phyloP scores from a whole-genome alignment of 2,329 filamentous ascomycete genomes.

The Paradendryphiella salina region DNA sequence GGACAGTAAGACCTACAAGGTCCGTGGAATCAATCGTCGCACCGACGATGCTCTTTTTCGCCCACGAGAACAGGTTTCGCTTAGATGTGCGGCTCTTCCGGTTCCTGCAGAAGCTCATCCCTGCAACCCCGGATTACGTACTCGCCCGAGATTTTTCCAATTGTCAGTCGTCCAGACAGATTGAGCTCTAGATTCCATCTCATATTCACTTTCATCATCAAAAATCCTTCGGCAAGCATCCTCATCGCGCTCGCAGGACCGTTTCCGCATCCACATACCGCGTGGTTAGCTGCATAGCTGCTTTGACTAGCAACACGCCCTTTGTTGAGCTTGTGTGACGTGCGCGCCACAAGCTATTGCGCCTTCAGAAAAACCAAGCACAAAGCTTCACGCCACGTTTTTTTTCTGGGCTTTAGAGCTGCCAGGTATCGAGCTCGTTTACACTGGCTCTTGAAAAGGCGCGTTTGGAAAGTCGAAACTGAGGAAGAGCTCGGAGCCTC shows the following conservation, averaged over 20 bases:
- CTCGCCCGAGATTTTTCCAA: slow-evolving; percentile 22
- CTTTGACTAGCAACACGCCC: slow-evolving; percentile 3
- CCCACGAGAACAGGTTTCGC: slow-evolving; percentile 10
- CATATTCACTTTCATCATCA: slow-evolving; percentile 5
- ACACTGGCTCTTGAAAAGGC: background rate
- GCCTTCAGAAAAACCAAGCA: background rate
- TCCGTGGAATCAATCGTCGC: background rate
- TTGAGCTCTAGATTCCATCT: slow-evolving; percentile 13
- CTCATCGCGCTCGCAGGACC: background rate
- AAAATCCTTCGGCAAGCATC: background rate
- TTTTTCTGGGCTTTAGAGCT: background rate
- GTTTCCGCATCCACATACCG: background rate
- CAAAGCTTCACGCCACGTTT: background rate
- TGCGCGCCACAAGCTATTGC: background rate
- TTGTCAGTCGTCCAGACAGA: slow-evolving; percentile 18
- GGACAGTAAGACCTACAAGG: background rate
- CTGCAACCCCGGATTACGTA: slow-evolving; percentile 28
- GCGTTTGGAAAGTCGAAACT: background rate
- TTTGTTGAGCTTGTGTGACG: slow-evolving; percentile 1
- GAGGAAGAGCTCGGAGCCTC: slow-evolving; percentile 9
- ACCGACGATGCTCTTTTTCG: background rate
- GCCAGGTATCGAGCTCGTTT: background rate
- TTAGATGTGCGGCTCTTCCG: slow-evolving; percentile 13
- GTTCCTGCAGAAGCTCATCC: slow-evolving; percentile 23
- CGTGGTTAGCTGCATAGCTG: background rate